phyloP scores from a whole-genome alignment of 2,329 filamentous ascomycete genomes.

The Sclerotinia minor region DNA sequence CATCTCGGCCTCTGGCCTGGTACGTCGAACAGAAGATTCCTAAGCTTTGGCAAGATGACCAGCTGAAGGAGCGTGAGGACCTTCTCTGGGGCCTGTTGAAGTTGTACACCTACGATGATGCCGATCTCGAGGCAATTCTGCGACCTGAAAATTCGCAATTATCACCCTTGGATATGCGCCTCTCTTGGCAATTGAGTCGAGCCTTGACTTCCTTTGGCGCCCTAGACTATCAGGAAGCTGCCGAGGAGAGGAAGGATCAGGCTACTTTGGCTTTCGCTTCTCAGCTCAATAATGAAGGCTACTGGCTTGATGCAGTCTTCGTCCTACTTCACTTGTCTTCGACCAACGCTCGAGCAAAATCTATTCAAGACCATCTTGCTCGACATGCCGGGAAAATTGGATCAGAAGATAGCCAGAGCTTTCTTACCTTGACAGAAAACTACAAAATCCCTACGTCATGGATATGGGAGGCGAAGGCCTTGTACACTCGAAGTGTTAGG shows the following conservation, averaged over 20 bases:
- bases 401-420: constrained; percentile 56
- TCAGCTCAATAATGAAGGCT: constrained; percentile 61
- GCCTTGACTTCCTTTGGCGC: constrained; percentile 55
- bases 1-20: constrained; percentile 68
- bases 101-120: constrained; percentile 67
- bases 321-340: constrained; percentile 75
- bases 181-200: constrained; percentile 83
- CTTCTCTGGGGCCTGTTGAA: constrained; percentile 85
- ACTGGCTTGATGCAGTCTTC: constrained; percentile 72
- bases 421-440: constrained; percentile 59
- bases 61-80: constrained; percentile 65
- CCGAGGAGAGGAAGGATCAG: constrained; percentile 62
- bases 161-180: constrained; percentile 70
- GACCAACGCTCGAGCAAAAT: constrained; percentile 60
- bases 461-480: constrained; percentile 85
- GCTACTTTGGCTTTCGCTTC: constrained; percentile 65
- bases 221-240: constrained; percentile 54
- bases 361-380: constrained; percentile 71
- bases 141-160: constrained; percentile 75
- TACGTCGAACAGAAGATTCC: constrained; percentile 62
- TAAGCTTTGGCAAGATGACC: constrained; percentile 60
- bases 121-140: constrained; percentile 67
- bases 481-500: constrained; percentile 73
- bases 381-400: constrained; percentile 69
- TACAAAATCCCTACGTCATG: constrained; percentile 73